These are phyloP conservation scores for Penicillium psychrofluorescens DNA, from an alignment of 495 filamentous ascomycete species.

Conservation along the genomic window DNA sequence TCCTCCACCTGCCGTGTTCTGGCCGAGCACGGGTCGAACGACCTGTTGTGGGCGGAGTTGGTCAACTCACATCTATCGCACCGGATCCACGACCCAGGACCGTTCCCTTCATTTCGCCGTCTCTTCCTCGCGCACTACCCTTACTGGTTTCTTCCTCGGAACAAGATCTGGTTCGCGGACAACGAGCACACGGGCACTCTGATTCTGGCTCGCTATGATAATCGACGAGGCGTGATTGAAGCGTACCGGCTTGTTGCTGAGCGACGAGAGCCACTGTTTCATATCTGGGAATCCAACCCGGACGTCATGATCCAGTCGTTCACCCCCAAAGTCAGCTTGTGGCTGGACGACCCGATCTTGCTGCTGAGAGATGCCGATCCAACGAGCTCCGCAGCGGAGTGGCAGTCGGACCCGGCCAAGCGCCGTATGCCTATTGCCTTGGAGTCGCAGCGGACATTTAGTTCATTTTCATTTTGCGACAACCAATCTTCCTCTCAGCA, in stretches of 20 bases:
- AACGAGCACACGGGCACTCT: conserved; percentile 59
- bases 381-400: conserved; percentile 12
- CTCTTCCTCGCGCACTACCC: conserved; percentile 70
- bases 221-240: conserved; percentile 66
- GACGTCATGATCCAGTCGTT: conserved; percentile 72
- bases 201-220: conserved; percentile 66
- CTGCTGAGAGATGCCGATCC: conserved; percentile 41
- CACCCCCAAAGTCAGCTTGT: conserved; percentile 58
- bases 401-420: conserved; percentile 22
- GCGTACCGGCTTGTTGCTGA: conserved; percentile 70
- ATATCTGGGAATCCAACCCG: conserved; percentile 56
- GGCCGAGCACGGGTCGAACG: conserved; percentile 41
- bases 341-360: conserved; percentile 63
- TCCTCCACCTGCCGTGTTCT: conserved; percentile 50
- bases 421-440: conserved; percentile 48
- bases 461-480: conserved; percentile 36
- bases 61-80: conserved; percentile 57
- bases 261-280: conserved; percentile 38
- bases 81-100: conserved; percentile 37
- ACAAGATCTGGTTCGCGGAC: conserved; percentile 85
- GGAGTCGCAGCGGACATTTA: conserved; percentile 37
- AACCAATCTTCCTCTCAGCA: conserved; percentile 23
- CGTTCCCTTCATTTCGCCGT: conserved; percentile 53
- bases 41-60: conserved; percentile 55
- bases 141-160: conserved; percentile 73